Base-by-base conservation (phyloP, 495 filamentous ascomycete species). In the Penicillium ochrochloron region DNA sequence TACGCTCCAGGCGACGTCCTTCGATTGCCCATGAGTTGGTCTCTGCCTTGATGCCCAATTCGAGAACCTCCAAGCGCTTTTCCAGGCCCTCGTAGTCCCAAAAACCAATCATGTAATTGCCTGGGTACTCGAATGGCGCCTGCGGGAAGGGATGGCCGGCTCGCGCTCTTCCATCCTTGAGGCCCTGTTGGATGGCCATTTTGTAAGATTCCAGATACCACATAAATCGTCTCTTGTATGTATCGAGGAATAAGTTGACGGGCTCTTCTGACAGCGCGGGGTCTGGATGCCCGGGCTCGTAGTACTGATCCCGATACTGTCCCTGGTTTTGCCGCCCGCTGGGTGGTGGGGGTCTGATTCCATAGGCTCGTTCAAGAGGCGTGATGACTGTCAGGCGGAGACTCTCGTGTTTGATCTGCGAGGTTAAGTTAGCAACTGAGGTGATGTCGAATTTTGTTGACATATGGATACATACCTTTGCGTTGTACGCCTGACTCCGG, bases 201-300 rank as follows among this genome's bases (percentile, higher is more conserved):
- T 94, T 77, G 73, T 98, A 99, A 14, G 88, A 89, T 50, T 96
- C 90, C 70, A 92, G 93, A 73, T 99, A 98, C 95, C 96, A 98
- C 17, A 99, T 76, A 74, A 98, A 97, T 0, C 94, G 88, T 51
- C 90, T 87, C 76, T 98, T 99, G 83, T 89, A 91, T 10, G 96
- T 79, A 67, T 99, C 96, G 60, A 86, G 87, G 81, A 98, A 98
- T 0, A 92, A 91, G 29, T 56, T 9, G 61, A 93, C 88, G 15
- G 21, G 73, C 90, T 92, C 59, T 6, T 60, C 19, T 78, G 75
- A 60, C 33, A 41, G 10, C 1, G 2, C 1, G 35, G 7, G 2
- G 10, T 37, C 12, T 14, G 35, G 11, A 3, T 37, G 10, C 10
- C 12, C 9, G 11, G 12, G 2, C 35, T 14, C 35, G 31, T 12